phyloP scores from a whole-genome alignment of 208 protist genomes.

The Crithidia thermophila region DNA sequence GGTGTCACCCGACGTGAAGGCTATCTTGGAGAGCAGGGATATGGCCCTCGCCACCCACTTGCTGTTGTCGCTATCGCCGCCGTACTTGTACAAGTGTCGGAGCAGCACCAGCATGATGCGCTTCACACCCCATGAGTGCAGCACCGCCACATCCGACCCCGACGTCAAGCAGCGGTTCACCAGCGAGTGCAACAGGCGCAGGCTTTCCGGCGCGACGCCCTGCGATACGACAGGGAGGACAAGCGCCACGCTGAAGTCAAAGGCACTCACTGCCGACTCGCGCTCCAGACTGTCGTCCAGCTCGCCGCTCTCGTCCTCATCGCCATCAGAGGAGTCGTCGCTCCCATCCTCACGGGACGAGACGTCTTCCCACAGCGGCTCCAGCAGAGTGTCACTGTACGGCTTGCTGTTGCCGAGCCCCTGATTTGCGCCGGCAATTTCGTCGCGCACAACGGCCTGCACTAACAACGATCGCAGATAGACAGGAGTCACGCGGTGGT shows the following conservation, averaged over 20 bases:
- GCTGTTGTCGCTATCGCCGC: constrained; percentile 13
- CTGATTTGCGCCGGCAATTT: constrained; percentile 23
- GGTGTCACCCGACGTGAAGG: constrained; percentile 52
- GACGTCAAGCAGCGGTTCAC: constrained; percentile 56
- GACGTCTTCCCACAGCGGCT: constrained; percentile 24
- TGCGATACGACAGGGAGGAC: constrained; percentile 34
- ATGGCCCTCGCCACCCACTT: constrained; percentile 50
- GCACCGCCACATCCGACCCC: constrained; percentile 27
- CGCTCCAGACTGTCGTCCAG: constrained; percentile 17
- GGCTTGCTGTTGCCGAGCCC: constrained; percentile 14
- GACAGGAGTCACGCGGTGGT: constrained; percentile 31
- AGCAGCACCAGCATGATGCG: constrained; percentile 59
- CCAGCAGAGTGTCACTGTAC: constrained; percentile 27
- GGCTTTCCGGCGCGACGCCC: constrained; percentile 36
- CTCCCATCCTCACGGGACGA: background rate
- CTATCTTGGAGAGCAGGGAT: constrained; percentile 68
- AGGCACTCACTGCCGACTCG: constrained; percentile 37
- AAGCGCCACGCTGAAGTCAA: constrained; percentile 76
- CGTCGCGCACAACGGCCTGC: constrained; percentile 34
- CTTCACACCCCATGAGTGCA: constrained; percentile 72
- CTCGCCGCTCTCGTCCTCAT: constrained; percentile 14
- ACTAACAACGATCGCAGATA: constrained; percentile 39
- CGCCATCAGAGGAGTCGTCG: constrained; percentile 2
- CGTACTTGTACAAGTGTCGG: constrained; percentile 46
- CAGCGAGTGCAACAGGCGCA: constrained; percentile 62